These are phyloP conservation scores for Trifolium repens DNA, from an alignment of 306 rosid genomes.

Conservation along the genomic window DNA sequence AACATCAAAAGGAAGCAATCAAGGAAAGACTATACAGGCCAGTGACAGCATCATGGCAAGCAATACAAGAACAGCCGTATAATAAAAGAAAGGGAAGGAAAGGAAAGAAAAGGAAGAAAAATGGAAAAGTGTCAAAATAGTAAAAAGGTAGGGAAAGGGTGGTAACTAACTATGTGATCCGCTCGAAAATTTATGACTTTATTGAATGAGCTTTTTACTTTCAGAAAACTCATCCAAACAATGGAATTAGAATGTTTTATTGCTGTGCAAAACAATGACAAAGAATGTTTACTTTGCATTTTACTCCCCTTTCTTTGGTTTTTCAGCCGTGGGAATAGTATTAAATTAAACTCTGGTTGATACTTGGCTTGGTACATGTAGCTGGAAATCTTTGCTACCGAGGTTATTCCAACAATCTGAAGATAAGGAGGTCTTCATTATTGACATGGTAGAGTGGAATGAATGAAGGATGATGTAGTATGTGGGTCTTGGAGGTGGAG, in stretches of 20 bases:
- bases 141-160: conserved; percentile 1
- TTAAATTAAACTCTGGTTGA: background rate
- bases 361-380: background rate
- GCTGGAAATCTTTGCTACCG: background rate
- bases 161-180: background rate
- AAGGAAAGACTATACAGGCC: background rate
- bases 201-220: background rate
- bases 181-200: background rate
- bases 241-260: background rate
- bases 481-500: background rate
- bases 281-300: conserved; percentile 15
- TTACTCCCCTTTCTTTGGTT: conserved; percentile 9
- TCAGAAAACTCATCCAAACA: conserved; percentile 19
- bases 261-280: conserved; percentile 15
- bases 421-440: background rate
- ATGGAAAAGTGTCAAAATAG: too few species aligned
- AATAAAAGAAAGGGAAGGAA: conserved; percentile 3
- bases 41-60: conserved; percentile 24
- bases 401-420: background rate
- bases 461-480: background rate
- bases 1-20: conserved; percentile 7
- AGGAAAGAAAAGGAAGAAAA: background rate
- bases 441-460: background rate
- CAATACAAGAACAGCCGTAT: background rate
- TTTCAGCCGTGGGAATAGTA: background rate